Percentiles rank a stretch among this genome's conserved stretches.
These are phyloP conservation scores for Hortaea werneckii DNA, from an alignment of 2,329 filamentous ascomycete genomes.

Conservation along the genomic window DNA sequence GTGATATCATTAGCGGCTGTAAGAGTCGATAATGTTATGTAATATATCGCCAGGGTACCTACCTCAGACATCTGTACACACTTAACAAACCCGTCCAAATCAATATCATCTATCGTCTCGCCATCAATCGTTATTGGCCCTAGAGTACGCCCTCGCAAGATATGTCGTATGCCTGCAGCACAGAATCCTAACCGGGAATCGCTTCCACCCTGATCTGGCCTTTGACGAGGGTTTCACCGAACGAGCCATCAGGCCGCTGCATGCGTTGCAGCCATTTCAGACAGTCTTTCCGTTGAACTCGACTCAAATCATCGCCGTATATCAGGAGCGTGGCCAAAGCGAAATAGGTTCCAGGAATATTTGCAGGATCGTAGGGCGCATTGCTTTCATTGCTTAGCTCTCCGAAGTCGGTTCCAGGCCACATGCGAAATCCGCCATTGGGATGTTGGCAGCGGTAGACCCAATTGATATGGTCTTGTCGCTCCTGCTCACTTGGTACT, in stretches of 20 bases:
- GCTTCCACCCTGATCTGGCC: slow-evolving; percentile 60
- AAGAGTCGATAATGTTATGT: background rate
- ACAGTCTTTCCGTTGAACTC: slow-evolving; percentile 57
- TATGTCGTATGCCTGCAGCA: slow-evolving; percentile 71
- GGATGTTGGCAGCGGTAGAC: slow-evolving; percentile 79
- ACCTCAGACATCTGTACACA: slow-evolving; percentile 57
- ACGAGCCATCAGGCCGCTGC: slow-evolving; percentile 79
- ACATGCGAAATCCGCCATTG: slow-evolving; percentile 78
- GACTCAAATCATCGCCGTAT: slow-evolving; percentile 48
- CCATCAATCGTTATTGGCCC: slow-evolving; percentile 48
- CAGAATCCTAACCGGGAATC: slow-evolving; percentile 87
- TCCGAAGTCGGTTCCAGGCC: slow-evolving; percentile 56
- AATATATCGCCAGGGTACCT: slow-evolving; percentile 11
- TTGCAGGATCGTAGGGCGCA: slow-evolving; percentile 60
- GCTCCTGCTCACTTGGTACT: slow-evolving; percentile 44
- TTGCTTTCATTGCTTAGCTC: slow-evolving; percentile 41
- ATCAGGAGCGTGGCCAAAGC: slow-evolving; percentile 65
- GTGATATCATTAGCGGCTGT: background rate
- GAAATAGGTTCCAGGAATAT: slow-evolving; percentile 81
- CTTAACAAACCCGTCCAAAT: slow-evolving; percentile 57
- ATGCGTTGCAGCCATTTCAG: slow-evolving; percentile 64
- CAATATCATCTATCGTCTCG: slow-evolving; percentile 57
- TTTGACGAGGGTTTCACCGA: slow-evolving; percentile 66
- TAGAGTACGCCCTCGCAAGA: slow-evolving; percentile 44
- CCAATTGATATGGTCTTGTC: slow-evolving; percentile 56